A percentile compares a stretch with the other conserved stretches of the same genome.
phyloP scores from a whole-genome alignment of 2,329 filamentous ascomycete genomes.

The Ophiostoma ulmi region DNA sequence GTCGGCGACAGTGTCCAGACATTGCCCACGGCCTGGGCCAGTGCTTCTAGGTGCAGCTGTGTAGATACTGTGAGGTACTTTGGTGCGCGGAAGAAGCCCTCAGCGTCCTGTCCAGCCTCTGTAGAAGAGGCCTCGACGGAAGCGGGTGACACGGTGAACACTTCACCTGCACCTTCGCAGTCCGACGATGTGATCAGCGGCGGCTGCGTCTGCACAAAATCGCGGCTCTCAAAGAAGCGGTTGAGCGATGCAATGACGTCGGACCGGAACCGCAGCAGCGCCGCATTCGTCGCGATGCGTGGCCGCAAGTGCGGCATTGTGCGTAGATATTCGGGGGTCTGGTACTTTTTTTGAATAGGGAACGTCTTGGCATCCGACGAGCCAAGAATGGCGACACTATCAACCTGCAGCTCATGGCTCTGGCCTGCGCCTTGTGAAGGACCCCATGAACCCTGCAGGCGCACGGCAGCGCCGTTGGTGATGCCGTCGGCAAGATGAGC shows the following conservation, averaged over 20 bases:
- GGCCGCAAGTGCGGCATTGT: conserved; percentile 81
- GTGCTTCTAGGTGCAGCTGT: conserved; percentile 88
- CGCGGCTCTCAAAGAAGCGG: conserved; percentile 65
- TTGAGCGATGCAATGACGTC: conserved; percentile 68
- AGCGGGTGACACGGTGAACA: conserved; percentile 64
- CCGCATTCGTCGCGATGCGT: conserved; percentile 73
- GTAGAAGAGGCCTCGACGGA: neutral
- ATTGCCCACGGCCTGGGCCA: conserved; percentile 79
- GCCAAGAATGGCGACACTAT: conserved; percentile 64
- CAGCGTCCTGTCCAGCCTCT: neutral
- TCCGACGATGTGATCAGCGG: conserved; percentile 95
- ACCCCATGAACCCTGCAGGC: conserved; percentile 71
- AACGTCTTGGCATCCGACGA: conserved; percentile 77
- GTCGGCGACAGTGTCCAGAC: conserved; percentile 94
- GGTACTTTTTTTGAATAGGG: conserved; percentile 94
- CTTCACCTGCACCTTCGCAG: conserved; percentile 93
- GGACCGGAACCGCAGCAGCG: conserved; percentile 77
- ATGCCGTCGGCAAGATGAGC: conserved; percentile 61
- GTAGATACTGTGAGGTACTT: conserved; percentile 96
- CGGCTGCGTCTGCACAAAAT: conserved; percentile 80
- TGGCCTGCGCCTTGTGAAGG: conserved; percentile 64
- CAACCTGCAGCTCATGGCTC: conserved; percentile 74
- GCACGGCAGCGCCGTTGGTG: conserved; percentile 69
- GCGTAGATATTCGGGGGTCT: conserved; percentile 81
- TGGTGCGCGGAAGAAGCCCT: conserved; percentile 69